phyloP scores from a whole-genome alignment of 306 rosid genomes.

The Glycine soja region DNA sequence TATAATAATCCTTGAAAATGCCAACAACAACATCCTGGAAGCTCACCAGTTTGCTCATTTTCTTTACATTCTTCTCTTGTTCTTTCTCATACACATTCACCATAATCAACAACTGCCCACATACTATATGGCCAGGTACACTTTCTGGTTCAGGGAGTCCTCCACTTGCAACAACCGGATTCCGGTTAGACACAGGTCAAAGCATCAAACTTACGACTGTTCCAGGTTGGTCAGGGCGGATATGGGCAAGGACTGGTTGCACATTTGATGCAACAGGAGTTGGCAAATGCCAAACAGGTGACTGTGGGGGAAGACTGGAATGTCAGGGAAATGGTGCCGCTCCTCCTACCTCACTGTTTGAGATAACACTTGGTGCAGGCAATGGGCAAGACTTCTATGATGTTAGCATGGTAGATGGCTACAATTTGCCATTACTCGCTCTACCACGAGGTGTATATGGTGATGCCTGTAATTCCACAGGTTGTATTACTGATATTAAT shows the following conservation, averaged over 20 bases:
- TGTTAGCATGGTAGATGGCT: constrained; percentile 83
- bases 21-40: constrained; percentile 34
- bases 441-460: constrained; percentile 57
- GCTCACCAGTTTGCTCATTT: constrained; percentile 29
- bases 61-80: constrained; percentile 42
- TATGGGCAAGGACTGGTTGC: constrained; percentile 92
- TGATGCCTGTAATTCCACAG: constrained; percentile 72
- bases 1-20: constrained; percentile 35
- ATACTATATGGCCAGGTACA: constrained; percentile 82
- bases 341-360: constrained; percentile 79
- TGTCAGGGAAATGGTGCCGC: constrained; percentile 78
- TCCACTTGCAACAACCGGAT: constrained; percentile 63
- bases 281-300: constrained; percentile 81
- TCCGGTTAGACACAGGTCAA: constrained; percentile 58
- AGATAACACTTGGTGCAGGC: constrained; percentile 73
- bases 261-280: constrained; percentile 66
- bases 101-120: constrained; percentile 69
- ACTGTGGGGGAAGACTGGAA: constrained; percentile 81
- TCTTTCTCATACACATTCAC: constrained; percentile 60
- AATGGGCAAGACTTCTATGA: constrained; percentile 70
- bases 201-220: constrained; percentile 54
- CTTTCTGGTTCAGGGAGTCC: constrained; percentile 70
- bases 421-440: constrained; percentile 75
- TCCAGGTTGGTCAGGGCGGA: constrained; percentile 83
- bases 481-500: constrained; percentile 73